Evolutionary conservation across 768 basidiomycete genomes (phyloP).

Genomic region (Lyophyllum atratum): DNA sequence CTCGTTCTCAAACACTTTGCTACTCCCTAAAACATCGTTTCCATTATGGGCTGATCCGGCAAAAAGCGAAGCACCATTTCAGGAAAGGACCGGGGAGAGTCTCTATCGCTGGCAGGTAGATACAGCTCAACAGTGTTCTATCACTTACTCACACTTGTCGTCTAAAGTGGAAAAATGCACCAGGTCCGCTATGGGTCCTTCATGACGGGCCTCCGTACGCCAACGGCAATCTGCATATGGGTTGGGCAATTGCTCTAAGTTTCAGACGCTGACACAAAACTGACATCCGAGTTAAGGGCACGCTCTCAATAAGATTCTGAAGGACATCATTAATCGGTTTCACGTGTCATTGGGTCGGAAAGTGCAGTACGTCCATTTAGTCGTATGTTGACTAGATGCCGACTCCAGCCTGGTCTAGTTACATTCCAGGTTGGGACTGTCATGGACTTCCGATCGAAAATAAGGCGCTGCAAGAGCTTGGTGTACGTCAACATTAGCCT

Average conservation of each 20-base stretch:
- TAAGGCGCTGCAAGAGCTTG: conserved; percentile 80
- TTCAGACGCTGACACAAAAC: background rate
- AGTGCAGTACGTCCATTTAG: conserved; percentile 65
- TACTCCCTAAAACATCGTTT: conserved; percentile 82
- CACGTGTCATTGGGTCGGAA: conserved; percentile 75
- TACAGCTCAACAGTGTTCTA: background rate
- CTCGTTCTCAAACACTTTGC: conserved; percentile 58
- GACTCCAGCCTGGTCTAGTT: conserved; percentile 48
- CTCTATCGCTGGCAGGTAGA: conserved; percentile 81
- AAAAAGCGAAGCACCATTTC: conserved; percentile 60
- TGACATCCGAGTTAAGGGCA: conserved; percentile 59
- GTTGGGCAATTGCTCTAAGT: conserved; percentile 40
- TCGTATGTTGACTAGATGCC: background rate
- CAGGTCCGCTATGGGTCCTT: conserved; percentile 75
- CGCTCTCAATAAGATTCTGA: conserved; percentile 93
- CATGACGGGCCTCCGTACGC: conserved; percentile 99
- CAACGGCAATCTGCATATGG: conserved; percentile 95
- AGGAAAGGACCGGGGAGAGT: conserved; percentile 64
- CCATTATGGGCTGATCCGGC: conserved; percentile 69
- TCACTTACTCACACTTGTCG: background rate
- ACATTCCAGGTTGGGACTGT: conserved; percentile 96
- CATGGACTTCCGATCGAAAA: conserved; percentile 98
- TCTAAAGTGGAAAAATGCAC: conserved; percentile 61
- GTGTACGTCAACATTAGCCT: conserved; percentile 41
- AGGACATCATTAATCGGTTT: conserved; percentile 93